Evolutionary conservation across 2,329 filamentous ascomycete genomes (phyloP).

Genomic region (Trichothecium sympodiale): DNA sequence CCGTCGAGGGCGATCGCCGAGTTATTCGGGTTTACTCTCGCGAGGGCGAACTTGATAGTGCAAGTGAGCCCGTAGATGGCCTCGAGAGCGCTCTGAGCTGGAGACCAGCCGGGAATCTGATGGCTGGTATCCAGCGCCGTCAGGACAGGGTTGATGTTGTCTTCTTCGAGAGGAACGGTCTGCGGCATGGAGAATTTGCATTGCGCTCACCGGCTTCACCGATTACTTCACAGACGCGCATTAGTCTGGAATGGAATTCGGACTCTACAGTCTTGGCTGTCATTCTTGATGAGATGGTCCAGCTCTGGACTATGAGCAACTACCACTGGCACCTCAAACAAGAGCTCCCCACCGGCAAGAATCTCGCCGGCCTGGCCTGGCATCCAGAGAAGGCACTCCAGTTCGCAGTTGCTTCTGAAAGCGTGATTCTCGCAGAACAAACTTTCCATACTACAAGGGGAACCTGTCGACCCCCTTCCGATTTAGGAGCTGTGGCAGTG

Average conservation of each 20-base stretch:
- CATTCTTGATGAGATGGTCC: slow-evolving; percentile 60
- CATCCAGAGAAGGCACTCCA: slow-evolving; percentile 75
- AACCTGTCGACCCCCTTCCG: slow-evolving; percentile 57
- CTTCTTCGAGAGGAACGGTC: slow-evolving; percentile 95
- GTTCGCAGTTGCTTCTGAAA: slow-evolving; percentile 42
- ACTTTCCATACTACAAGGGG: slow-evolving; percentile 58
- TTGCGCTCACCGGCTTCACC: slow-evolving; percentile 55
- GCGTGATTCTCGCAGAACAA: slow-evolving; percentile 52
- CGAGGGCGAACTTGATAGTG: slow-evolving; percentile 82
- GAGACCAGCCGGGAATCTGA: slow-evolving; percentile 81
- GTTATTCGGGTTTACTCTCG: slow-evolving; percentile 84
- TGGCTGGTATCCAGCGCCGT: slow-evolving; percentile 74
- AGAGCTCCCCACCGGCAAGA: slow-evolving; percentile 47
- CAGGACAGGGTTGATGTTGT: slow-evolving; percentile 64
- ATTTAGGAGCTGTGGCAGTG: slow-evolving; percentile 70
- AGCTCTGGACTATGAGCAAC: slow-evolving; percentile 94
- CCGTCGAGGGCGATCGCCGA: slow-evolving; percentile 60
- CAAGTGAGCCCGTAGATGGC: slow-evolving; percentile 87
- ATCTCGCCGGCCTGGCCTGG: slow-evolving; percentile 46
- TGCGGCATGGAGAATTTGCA: slow-evolving; percentile 91
- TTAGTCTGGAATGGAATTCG: slow-evolving; percentile 73
- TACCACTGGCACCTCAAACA: slow-evolving; percentile 98
- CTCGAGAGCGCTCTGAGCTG: slow-evolving; percentile 83
- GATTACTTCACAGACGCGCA: slow-evolving; percentile 40
- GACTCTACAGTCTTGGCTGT: slow-evolving; percentile 88